A percentile compares a stretch with the other conserved stretches of the same genome.
phyloP scores from a whole-genome alignment of 495 filamentous ascomycete genomes.

The Cryomyces minteri region DNA sequence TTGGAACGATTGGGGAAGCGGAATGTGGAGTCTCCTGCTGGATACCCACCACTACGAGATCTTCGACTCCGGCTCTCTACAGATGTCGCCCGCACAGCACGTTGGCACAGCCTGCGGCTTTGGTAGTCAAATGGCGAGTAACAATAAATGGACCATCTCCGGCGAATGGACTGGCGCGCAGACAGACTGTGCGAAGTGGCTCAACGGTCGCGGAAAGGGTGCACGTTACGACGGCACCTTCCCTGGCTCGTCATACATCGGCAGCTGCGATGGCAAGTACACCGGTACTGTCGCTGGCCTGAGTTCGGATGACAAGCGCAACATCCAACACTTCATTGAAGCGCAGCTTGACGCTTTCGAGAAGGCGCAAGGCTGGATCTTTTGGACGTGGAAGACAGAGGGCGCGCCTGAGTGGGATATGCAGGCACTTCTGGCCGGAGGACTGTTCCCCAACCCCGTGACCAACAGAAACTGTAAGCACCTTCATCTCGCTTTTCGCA shows the following conservation, averaged over 20 bases:
- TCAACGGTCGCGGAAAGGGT: slow-evolving; percentile 22
- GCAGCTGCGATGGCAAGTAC: slow-evolving; percentile 39
- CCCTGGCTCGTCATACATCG: slow-evolving; percentile 26
- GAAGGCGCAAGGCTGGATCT: slow-evolving; percentile 51
- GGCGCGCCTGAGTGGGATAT: slow-evolving; percentile 79
- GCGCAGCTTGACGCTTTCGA: slow-evolving; percentile 62
- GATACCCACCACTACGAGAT: slow-evolving; percentile 26
- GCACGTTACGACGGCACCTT: slow-evolving; percentile 39
- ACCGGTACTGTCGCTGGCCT: slow-evolving; percentile 35
- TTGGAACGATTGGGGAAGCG: slow-evolving; percentile 20
- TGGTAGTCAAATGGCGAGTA: slow-evolving; percentile 19
- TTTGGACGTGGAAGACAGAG: slow-evolving; percentile 80
- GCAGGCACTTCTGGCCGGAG: slow-evolving; percentile 37
- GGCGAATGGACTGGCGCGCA: slow-evolving; percentile 50
- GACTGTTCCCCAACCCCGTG: slow-evolving; percentile 45
- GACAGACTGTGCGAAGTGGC: slow-evolving; percentile 33
- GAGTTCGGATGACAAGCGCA: slow-evolving; percentile 30
- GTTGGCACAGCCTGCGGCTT: slow-evolving; percentile 18
- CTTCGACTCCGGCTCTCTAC: slow-evolving; percentile 15
- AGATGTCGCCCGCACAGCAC: slow-evolving; percentile 14
- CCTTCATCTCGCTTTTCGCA: no score
- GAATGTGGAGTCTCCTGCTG: slow-evolving; percentile 20
- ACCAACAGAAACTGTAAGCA: slow-evolving; percentile 25
- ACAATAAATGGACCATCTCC: slow-evolving; percentile 37
- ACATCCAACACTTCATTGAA: slow-evolving; percentile 45